Base-by-base conservation (phyloP, 495 filamentous ascomycete species). In the Aspergillus biplanus region DNA sequence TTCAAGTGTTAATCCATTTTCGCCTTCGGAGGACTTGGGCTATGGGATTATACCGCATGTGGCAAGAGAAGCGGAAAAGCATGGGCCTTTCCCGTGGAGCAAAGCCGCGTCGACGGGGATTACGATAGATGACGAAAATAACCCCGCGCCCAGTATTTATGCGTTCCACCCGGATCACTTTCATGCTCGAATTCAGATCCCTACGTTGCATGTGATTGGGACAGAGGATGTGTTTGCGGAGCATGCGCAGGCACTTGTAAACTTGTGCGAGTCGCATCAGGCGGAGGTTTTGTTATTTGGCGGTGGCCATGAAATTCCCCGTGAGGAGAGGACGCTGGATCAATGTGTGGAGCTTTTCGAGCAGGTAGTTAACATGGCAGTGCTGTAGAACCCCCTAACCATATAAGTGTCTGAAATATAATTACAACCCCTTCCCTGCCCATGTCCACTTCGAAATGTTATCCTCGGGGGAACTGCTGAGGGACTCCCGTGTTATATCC, bases 281-380 rank as follows among this genome's bases (percentile, higher is more conserved):
- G 44, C 44, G 6, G 44, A 48, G 44, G 44, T 48, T 48, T 48
- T 48, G 44, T 7, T 48, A 15, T 48, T 48, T 48, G 5, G 7
- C 7, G 44, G 44, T 13, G 44, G 44, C 16, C 44, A 48, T 48
- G 44, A 48, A 48, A 48, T 48, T 15, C 44, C 44, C 16, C 44
- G 44, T 6, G 44, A 5, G 15, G 44, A 48, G 44, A n/a, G 44
- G 9, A 48, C 44, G 44, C 44, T 48, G 44, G 44, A 48, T 48
- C 44, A 48, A 48, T 48, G 44, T 48, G 44, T 48, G 16, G 44
- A 48, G 44, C 44, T 48, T 48, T 48, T 48, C 44, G 44, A 48
- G 15, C 44, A 48, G 15, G 44, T 48, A 18, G 44, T 48, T 5
- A 48, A 48, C 15, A 48, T 48, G 44, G 44, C 44, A 48, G 44